Evolutionary conservation across 2,329 filamentous ascomycete genomes (phyloP).

Genomic region (Massarina eburnea): DNA sequence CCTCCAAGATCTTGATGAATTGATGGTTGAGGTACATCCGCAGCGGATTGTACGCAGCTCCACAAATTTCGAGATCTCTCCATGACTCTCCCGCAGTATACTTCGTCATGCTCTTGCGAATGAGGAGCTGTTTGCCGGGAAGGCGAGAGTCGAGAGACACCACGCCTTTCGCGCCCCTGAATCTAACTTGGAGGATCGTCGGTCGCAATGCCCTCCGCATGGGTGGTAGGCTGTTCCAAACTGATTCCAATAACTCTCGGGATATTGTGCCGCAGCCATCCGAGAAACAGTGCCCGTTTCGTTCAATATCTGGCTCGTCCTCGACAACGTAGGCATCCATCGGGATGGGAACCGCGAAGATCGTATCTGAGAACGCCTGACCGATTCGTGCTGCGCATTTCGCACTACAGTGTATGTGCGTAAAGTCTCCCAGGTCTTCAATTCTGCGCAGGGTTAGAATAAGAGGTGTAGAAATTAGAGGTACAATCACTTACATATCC

Average conservation of each 20-base stretch:
- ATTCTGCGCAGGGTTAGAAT: constrained; percentile 13
- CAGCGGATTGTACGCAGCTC: constrained; percentile 66
- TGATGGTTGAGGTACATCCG: constrained; percentile 74
- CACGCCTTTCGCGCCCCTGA: constrained; percentile 67
- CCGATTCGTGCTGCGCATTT: constrained; percentile 63
- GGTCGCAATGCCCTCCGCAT: constrained; percentile 49
- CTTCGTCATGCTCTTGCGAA: constrained; percentile 79
- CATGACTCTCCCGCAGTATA: constrained; percentile 57
- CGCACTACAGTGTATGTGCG: constrained; percentile 54
- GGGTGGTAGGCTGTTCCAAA: constrained; percentile 59
- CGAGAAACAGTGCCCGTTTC: constrained; percentile 66
- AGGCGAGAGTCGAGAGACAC: constrained; percentile 64
- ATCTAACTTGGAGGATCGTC: constrained; percentile 64
- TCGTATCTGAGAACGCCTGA: constrained; percentile 78
- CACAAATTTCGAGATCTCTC: constrained; percentile 69
- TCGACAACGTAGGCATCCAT: constrained; percentile 51
- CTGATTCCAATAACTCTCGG: constrained; percentile 55
- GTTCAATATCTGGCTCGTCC: constrained; percentile 56
- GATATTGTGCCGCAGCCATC: constrained; percentile 81
- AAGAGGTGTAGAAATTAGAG: too few species aligned
- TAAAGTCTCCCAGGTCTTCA: constrained; percentile 41
- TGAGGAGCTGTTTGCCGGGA: constrained; percentile 56
- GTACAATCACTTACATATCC: not conserved
- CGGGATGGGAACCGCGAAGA: constrained; percentile 59
- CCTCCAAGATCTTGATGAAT: constrained; percentile 83